Evolutionary conservation across 2,329 filamentous ascomycete species (phyloP).

Genomic region (Didymella pomorum): DNA sequence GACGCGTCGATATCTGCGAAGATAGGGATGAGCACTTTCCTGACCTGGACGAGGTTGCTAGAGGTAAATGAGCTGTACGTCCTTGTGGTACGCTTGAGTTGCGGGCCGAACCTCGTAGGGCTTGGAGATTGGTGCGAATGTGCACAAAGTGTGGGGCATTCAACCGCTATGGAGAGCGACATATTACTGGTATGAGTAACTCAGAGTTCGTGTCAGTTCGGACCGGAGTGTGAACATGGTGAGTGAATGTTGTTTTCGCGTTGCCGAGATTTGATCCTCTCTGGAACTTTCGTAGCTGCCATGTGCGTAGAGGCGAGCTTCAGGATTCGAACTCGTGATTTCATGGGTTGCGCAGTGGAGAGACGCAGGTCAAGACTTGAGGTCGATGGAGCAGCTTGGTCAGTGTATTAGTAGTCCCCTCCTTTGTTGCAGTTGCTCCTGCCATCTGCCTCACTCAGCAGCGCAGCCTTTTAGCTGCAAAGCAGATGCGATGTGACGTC

Average conservation of each 20-base stretch:
- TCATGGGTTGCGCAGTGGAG: not conserved
- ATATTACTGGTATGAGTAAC: not conserved
- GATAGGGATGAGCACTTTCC: not conserved
- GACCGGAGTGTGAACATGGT: not conserved
- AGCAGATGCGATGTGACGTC: not conserved
- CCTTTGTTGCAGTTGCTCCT: constrained; percentile 1
- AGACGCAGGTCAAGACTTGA: not conserved
- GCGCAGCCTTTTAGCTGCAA: not conserved
- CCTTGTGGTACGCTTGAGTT: constrained; percentile 4
- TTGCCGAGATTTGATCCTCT: not conserved
- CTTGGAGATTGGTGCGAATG: not conserved
- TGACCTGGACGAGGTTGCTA: not conserved
- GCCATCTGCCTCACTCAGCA: not conserved
- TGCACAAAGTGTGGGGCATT: constrained; percentile 3
- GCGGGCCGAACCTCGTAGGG: not conserved
- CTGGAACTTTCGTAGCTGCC: not conserved
- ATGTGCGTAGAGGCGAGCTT: not conserved
- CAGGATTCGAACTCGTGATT: not conserved
- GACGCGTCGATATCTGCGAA: not conserved
- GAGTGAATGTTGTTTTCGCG: not conserved
- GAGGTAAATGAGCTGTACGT: constrained; percentile 7
- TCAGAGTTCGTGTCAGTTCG: not conserved
- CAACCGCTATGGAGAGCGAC: not conserved
- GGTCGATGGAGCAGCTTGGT: not conserved
- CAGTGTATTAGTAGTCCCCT: not conserved